These are phyloP conservation scores for Epichloe sp. DNA, from an alignment of 2,329 filamentous ascomycete species.

Conservation along the genomic window DNA sequence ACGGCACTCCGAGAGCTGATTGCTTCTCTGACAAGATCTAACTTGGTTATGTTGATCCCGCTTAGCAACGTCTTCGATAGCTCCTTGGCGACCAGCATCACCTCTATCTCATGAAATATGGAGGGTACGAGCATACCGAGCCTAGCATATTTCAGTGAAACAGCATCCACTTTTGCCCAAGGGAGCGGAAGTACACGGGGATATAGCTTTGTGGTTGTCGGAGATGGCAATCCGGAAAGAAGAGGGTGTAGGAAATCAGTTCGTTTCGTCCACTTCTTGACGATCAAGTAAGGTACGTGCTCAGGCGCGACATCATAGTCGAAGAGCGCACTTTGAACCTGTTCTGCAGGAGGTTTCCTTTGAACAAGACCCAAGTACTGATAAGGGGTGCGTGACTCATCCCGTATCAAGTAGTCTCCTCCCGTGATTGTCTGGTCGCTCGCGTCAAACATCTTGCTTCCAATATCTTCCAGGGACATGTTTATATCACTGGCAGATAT, in stretches of 20 bases:
- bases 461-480: conserved; percentile 20
- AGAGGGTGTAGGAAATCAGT: conserved; percentile 44
- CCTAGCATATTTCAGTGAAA: conserved; percentile 30
- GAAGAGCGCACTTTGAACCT: conserved; percentile 24
- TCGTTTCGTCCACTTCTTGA: conserved; percentile 38
- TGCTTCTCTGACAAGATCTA: conserved; percentile 49
- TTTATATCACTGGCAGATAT: conserved; percentile 17
- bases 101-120: conserved; percentile 56
- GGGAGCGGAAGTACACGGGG: conserved; percentile 30
- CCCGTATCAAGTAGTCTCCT: conserved; percentile 27
- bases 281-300: conserved; percentile 35
- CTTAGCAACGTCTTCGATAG: conserved; percentile 30
- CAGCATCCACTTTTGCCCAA: conserved; percentile 35
- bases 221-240: conserved; percentile 2
- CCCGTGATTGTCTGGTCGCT: conserved; percentile 10
- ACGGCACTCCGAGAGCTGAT: conserved; percentile 52
- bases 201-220: conserved; percentile 28
- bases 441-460: conserved; percentile 14
- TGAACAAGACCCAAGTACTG: conserved; percentile 28
- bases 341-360: conserved; percentile 28
- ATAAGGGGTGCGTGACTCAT: conserved; percentile 22
- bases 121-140: conserved; percentile 57
- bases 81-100: conserved; percentile 46
- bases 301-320: conserved; percentile 26
- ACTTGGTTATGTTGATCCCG: conserved; percentile 36